phyloP scores from a whole-genome alignment of 495 filamentous ascomycete genomes.

The Aspergillus steynii region DNA sequence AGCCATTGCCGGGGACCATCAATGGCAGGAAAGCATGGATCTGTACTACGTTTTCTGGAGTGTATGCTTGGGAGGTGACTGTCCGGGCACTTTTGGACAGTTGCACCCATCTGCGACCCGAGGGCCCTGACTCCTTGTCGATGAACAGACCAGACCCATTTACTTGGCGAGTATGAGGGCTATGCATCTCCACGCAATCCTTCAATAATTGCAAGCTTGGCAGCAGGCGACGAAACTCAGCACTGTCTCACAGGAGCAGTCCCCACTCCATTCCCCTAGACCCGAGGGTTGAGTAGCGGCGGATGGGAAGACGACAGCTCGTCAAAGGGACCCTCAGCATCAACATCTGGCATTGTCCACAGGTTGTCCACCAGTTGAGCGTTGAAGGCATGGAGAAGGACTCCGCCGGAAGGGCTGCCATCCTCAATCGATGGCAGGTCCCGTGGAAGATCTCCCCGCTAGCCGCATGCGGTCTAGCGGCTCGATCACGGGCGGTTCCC shows the following conservation, averaged over 20 bases:
- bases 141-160: neutral
- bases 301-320: neutral
- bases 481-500: neutral
- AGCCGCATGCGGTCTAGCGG: neutral
- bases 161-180: conserved; percentile 11
- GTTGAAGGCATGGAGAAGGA: too few species aligned
- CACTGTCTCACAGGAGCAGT: neutral
- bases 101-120: neutral
- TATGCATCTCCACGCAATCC: conserved; percentile 13
- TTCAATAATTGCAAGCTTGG: conserved; percentile 14
- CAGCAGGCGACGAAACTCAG: neutral
- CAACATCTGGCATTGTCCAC: too few species aligned
- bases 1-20: too few species aligned
- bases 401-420: too few species aligned
- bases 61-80: too few species aligned
- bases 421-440: too few species aligned
- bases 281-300: neutral
- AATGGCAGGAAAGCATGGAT: neutral
- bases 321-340: too few species aligned
- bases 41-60: neutral
- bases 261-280: neutral
- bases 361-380: too few species aligned
- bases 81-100: too few species aligned
- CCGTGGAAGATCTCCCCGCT: neutral
- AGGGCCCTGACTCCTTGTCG: neutral